These are phyloP conservation scores for Usnea hakonensis DNA, from an alignment of 495 filamentous ascomycete genomes.

Conservation along the genomic window DNA sequence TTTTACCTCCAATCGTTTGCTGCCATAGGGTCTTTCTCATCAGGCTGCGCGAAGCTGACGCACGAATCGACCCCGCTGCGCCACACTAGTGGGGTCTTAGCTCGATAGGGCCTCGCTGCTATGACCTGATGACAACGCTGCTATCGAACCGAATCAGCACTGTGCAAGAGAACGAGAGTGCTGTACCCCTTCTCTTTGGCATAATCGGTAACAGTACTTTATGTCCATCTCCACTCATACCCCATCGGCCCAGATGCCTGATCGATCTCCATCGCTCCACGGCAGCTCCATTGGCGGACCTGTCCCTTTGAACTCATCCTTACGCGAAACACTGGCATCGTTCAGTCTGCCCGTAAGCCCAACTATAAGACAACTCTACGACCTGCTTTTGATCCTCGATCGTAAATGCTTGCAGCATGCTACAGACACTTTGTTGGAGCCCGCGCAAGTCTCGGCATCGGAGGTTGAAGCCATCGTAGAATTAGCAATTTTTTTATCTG, in stretches of 20 bases:
- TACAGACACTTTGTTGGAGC: neutral
- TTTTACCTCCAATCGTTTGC: neutral
- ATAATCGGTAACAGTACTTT: neutral
- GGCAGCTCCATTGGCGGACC: neutral
- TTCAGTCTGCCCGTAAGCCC: neutral
- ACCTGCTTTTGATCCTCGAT: neutral
- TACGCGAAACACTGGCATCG: neutral
- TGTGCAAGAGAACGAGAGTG: neutral
- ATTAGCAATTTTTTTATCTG: constrained; percentile 6
- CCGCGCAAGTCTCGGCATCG: constrained; percentile 1
- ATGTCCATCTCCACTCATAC: neutral
- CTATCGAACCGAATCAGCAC: neutral
- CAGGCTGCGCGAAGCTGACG: neutral
- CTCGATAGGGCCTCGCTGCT: neutral
- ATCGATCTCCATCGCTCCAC: neutral
- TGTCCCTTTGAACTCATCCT: neutral
- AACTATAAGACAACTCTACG: neutral
- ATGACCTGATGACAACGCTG: neutral
- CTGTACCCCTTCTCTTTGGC: neutral
- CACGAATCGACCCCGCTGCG: neutral
- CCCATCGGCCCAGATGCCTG: neutral
- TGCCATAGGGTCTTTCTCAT: too few species aligned
- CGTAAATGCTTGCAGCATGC: constrained; percentile 9
- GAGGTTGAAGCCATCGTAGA: neutral
- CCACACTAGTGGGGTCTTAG: neutral